Evolutionary conservation across 495 filamentous ascomycete genomes (phyloP).

Genomic region (Astrothelium macrocarpum): DNA sequence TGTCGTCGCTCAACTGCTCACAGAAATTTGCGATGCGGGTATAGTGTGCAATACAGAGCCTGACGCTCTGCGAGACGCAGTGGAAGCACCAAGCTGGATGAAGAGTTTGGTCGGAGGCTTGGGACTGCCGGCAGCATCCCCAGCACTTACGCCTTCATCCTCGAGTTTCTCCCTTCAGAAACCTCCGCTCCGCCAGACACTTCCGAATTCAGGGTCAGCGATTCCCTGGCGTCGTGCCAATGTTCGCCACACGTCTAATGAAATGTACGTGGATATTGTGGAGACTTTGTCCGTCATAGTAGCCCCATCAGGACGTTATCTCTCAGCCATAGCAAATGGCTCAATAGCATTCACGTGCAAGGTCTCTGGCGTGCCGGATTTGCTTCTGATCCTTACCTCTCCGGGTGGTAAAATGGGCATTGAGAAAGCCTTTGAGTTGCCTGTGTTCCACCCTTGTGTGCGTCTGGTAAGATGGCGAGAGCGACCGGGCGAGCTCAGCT

Average conservation of each 20-base stretch:
- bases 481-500: slow-evolving; percentile 79
- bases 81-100: slow-evolving; percentile 82
- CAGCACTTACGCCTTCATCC: slow-evolving; percentile 15
- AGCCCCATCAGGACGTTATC: slow-evolving; percentile 76
- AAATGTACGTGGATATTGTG: slow-evolving; percentile 92
- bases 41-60: slow-evolving; percentile 84
- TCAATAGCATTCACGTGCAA: slow-evolving; percentile 93
- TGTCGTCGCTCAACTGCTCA: slow-evolving; percentile 84
- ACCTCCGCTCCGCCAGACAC: slow-evolving; percentile 10
- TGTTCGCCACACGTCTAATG: slow-evolving; percentile 92
- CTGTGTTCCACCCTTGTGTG: slow-evolving; percentile 95
- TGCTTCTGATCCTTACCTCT: slow-evolving; percentile 67
- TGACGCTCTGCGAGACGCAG: slow-evolving; percentile 82
- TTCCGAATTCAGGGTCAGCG: slow-evolving; percentile 30
- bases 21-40: slow-evolving; percentile 95
- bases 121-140: slow-evolving; percentile 59
- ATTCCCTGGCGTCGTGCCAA: slow-evolving; percentile 86
- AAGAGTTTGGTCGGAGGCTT: slow-evolving; percentile 86
- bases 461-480: slow-evolving; percentile 77
- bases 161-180: slow-evolving; percentile 12
- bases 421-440: slow-evolving; percentile 65
- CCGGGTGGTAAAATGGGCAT: slow-evolving; percentile 58
- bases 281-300: slow-evolving; percentile 81
- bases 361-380: slow-evolving; percentile 86
- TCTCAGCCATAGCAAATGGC: slow-evolving; percentile 80